phyloP scores from a whole-genome alignment of 2,329 filamentous ascomycete species.

The Hypoxylon sp. region DNA sequence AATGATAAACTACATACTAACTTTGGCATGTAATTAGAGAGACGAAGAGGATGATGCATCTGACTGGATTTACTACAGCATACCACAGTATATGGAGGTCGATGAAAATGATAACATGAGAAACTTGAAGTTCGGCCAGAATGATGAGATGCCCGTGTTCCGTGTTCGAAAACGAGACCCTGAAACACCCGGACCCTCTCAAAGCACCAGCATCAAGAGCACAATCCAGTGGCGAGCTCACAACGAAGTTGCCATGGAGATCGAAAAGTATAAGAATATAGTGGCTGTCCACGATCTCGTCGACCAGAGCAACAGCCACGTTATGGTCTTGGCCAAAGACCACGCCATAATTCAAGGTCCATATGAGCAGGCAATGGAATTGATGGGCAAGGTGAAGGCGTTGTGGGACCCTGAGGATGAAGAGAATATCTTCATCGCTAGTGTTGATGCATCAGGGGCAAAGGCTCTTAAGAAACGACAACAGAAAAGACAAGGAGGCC shows the following conservation, averaged over 20 bases:
- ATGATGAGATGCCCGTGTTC: too few species aligned
- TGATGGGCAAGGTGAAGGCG: background rate
- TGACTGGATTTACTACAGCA: too few species aligned
- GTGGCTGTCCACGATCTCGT: slow-evolving; percentile 23
- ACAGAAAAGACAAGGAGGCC: background rate
- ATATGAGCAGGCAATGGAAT: background rate
- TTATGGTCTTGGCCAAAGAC: slow-evolving; percentile 12
- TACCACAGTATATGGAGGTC: background rate
- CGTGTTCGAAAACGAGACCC: background rate
- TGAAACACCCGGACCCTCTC: background rate
- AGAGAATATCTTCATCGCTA: background rate
- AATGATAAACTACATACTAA: background rate
- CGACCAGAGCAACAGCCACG: slow-evolving; percentile 2
- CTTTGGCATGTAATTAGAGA: background rate
- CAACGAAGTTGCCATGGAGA: slow-evolving; percentile 13
- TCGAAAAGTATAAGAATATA: slow-evolving; percentile 7
- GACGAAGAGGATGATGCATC: background rate
- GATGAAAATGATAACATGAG: slow-evolving; percentile 24
- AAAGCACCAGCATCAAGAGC: background rate
- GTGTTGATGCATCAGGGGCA: background rate
- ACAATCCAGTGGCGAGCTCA: slow-evolving; percentile 5
- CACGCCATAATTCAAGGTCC: slow-evolving; percentile 16
- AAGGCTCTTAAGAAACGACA: background rate
- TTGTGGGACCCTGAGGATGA: background rate
- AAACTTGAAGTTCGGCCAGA: too few species aligned